Base-by-base conservation (phyloP, 2,329 filamentous ascomycete genomes). In the Aureobasidium sp. region DNA sequence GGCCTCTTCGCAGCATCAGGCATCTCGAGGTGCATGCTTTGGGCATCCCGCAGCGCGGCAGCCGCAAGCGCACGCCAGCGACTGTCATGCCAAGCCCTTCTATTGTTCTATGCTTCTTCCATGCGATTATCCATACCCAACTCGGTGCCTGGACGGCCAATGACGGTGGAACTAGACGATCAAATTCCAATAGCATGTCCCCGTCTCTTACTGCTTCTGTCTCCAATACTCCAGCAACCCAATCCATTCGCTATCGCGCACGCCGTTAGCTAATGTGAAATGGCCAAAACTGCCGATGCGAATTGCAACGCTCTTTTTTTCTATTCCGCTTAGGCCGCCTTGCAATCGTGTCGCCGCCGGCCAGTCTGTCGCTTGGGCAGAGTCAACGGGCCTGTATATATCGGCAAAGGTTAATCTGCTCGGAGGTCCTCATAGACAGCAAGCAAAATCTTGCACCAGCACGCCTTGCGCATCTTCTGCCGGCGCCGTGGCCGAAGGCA, bases 161-260 rank as follows among this genome's bases (percentile, higher is more conserved):
- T 34, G 57, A 60, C 57, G 57, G 57, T 60, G 57, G 20, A 27
- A 51, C 57, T 60, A 60, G 46, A 46, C 55, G 55, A 59, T 59
- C 55, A 9, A 39, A 29, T 59, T 48, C 32, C 55, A 59, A 59
- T 59, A 59, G 55, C 52, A 57, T 37, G 20, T 37, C 5, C 55
- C 17, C 20, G 39, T 43, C 36, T 57, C n/a, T 57, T 57, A 46
- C 53, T 57, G 53, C 53, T 57, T 57, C 53, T 15, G 55, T 47
- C 13, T 48, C 43, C 43, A 59, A 59, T 59, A 48, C 32, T 37
- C 26, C 43, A 36, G 34, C 43, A 48, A 48, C 55, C 55, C 43
- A 24, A 57, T 41, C 27, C 39, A 36, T 59, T 39, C 24, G 20
- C 32, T 37, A 48, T 59, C 43, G 47, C 29, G 9, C 29, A 13